Conservation (phyloP, 768 basidiomycete species). For the Naematelia aurantialba region DNA sequence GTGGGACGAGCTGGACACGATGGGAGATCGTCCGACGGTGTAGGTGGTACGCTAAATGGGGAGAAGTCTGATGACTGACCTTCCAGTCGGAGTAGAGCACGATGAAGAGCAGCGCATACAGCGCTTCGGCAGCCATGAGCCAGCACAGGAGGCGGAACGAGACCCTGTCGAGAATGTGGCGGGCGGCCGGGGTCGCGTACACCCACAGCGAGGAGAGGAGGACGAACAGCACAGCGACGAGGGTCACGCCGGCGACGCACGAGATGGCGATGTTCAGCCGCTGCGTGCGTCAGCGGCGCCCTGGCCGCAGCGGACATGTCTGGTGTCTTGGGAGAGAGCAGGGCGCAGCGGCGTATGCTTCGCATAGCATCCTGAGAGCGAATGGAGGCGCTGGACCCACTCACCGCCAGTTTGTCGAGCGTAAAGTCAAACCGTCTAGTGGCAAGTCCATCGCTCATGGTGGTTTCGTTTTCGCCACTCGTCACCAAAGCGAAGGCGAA, state of each 20-base stretch:
- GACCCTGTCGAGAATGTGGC: constrained; percentile 6
- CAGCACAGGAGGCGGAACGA: constrained; percentile 11
- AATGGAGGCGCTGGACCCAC: not conserved
- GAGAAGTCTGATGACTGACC: constrained; percentile 1
- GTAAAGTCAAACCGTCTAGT: not conserved
- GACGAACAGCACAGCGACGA: constrained; percentile 1
- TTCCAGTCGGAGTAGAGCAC: not conserved
- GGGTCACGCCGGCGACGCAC: not conserved
- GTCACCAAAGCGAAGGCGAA: no score
- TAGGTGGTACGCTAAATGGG: not conserved
- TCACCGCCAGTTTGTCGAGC: not conserved
- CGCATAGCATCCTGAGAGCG: no score
- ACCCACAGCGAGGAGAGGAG: not conserved
- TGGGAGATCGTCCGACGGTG: no score
- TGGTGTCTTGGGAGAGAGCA: no score
- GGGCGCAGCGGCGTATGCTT: no score
- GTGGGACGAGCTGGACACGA: no score
- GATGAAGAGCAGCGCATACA: constrained; percentile 6
- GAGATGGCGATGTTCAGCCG: not conserved
- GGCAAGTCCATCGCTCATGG: not conserved
- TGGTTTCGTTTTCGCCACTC: not conserved
- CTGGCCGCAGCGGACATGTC: not conserved
- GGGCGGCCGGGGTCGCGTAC: not conserved
- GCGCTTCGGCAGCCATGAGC: constrained; percentile 8
- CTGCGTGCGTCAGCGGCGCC: not conserved